Evolutionary conservation across 768 basidiomycete genomes (phyloP), one percentile per base, ranked within the genome.

Genomic region (Mycena maculata): DNA sequence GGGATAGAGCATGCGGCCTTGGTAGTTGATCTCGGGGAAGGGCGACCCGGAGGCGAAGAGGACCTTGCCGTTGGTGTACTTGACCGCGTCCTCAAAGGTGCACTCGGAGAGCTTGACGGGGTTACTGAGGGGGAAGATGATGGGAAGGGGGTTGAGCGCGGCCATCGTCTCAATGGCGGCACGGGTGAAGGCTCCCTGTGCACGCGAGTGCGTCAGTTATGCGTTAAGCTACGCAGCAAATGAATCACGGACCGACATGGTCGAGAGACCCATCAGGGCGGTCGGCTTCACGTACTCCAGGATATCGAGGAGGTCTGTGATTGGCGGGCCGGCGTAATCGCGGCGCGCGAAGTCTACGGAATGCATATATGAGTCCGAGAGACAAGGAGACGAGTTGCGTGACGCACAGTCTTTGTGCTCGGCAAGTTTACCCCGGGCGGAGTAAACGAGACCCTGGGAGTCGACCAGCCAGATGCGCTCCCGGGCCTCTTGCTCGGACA

Each of bases 81-180:
- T 79, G 45, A 95, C 86, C 2, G 92, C 92, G 55, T 94, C 90
- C 49, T 87, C 78, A 78, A 93, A 95, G 25, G 90, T 89, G 76
- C 92, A 93, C 75, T 95, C 94, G 9, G 90, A 91, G 52, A 93
- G 83, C n/a, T 84, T 83, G 62, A 92, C 87, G 47, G 96, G 96
- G 82, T 97, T 98, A 25, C 93, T 94, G 12, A 97, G 87, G 33
- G 96, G 93, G 85, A 97, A 97, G 76, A 97, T 87, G 81, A 97
- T 95, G 25, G 96, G 96, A 20, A 89, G 87, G 5, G 87, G 82
- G 78, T 96, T 97, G 73, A 92, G 84, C 30, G 85, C 84, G 20
- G 90, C 87, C 95, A 98, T 95, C 1, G 86, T 80, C 68, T 87
- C 81, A 53, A 97, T 87, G 56, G 93, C 90, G 18, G 85, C 83